Evolutionary conservation across 2,329 filamentous ascomycete genomes (phyloP).

Genomic region (Waltergamsia citrina): DNA sequence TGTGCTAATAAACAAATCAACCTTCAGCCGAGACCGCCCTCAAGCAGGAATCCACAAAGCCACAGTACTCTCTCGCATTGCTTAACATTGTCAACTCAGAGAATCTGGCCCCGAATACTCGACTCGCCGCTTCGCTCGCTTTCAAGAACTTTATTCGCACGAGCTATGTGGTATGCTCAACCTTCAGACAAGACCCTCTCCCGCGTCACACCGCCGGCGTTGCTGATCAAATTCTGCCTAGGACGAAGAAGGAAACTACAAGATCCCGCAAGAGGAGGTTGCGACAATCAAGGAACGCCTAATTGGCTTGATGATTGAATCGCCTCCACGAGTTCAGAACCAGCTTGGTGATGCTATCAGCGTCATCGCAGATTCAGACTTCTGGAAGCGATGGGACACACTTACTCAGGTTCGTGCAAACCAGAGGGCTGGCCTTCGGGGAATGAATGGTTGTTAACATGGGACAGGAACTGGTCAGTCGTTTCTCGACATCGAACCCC

Average conservation of each 20-base stretch:
- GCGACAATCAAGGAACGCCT: slow-evolving; percentile 87
- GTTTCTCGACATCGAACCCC: slow-evolving; percentile 72
- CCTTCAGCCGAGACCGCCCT: slow-evolving; percentile 69
- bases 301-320: slow-evolving; percentile 92
- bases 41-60: slow-evolving; percentile 69
- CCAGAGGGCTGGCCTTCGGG: not conserved
- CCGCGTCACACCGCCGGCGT: not conserved
- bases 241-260: slow-evolving; percentile 92
- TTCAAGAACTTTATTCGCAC: slow-evolving; percentile 98
- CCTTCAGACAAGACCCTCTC: too few relatives aligned
- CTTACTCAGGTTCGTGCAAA: slow-evolving; percentile 62
- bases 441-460: too few relatives aligned
- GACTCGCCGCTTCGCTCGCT: slow-evolving; percentile 80
- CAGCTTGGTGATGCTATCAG: slow-evolving; percentile 96
- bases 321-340: slow-evolving; percentile 77
- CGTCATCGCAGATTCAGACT: slow-evolving; percentile 95
- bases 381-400: slow-evolving; percentile 95
- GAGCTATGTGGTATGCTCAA: slow-evolving; percentile 73
- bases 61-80: slow-evolving; percentile 78
- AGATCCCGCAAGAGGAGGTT: slow-evolving; percentile 75
- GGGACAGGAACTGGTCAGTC: slow-evolving; percentile 72
- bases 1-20: slow-evolving; percentile 23
- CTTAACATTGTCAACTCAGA: slow-evolving; percentile 83
- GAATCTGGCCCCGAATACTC: slow-evolving; percentile 63
- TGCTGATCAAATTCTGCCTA: slow-evolving; percentile 16